Base-by-base conservation (phyloP, 805 yeast genomes). In the Jamesozyma hellenica region DNA sequence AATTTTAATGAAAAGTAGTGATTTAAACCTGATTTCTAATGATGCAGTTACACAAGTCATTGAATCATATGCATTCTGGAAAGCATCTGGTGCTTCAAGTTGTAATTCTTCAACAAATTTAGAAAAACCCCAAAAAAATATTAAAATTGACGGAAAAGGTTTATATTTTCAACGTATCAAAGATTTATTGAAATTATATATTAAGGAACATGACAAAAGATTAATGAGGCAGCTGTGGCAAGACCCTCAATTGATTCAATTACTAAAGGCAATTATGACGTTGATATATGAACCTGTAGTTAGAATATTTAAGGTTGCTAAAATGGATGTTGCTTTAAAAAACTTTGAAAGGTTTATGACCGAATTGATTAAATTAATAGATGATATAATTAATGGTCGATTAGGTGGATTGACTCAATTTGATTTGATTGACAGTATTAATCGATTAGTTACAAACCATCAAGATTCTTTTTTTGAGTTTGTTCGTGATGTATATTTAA, bases 161-260 rank as follows among this genome's bases (percentile, higher is more conserved):
- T 65, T 66, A 16, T 51, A 72, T 31, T 82, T 72, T 50, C 62
- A 75, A 7, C 68, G 70, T 44, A 54, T 82, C 12, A 76, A 74
- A 43, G 78, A 79, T 40, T 68, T 81, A 39, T 74, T 82, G 60
- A 78, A 73, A 43, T 60, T 82, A 14, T 71, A 71, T 46, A 65
- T 83, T 1, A 71, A 92, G 28, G 79, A 75, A 42, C 73, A 76
- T 28, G 98, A 90, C 54, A 87, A 85, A 55, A 75, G 77, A 41
- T 63, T 81, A 32, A 61, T 88, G 66, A 78, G 77, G 50, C 79
- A 79, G 52, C 56, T 88, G 32, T 85, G 95, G 94, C 77, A 75
- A 34, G 95, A 88, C 50, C 86, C 90, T 0, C 84, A 82, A 47
- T 64, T 94, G 34, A 78, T 87, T n/a, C 70, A 70, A 28, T 68